These are phyloP conservation scores for Cymodocea nodosa DNA, from an alignment of 116 monocot species.

Conservation along the genomic window DNA sequence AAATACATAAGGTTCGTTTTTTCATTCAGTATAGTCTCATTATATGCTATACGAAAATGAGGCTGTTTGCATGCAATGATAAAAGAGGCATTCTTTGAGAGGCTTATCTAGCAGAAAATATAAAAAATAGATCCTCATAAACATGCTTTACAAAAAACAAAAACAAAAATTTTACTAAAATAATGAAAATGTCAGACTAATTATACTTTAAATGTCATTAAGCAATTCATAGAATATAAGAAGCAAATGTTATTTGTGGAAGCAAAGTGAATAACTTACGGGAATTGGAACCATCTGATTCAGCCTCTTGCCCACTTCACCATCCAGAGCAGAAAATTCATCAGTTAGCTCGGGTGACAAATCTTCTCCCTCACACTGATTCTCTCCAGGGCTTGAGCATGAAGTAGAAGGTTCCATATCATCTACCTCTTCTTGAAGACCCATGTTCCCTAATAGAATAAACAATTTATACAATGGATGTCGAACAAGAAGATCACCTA, in stretches of 20 bases:
- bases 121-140: no score
- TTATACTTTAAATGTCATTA: not conserved
- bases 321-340: conserved; percentile 36
- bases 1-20: no score
- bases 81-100: no score
- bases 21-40: no score
- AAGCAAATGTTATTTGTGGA: not conserved
- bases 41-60: no score
- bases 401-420: conserved; percentile 18
- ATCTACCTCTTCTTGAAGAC: conserved; percentile 5
- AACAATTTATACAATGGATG: not conserved
- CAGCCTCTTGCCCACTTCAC: conserved; percentile 63
- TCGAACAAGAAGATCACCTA: not conserved
- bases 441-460: conserved; percentile 8
- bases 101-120: no score
- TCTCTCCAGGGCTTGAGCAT: conserved; percentile 34
- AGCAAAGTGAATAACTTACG: conserved; percentile 25
- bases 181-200: no score
- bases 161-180: no score
- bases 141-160: no score
- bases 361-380: conserved; percentile 7
- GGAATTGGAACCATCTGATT: conserved; percentile 52
- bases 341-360: conserved; percentile 30
- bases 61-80: no score
- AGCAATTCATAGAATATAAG: not conserved